phyloP scores from a whole-genome alignment of 2,329 filamentous ascomycete species.

The Pseudodiploospora longispora region DNA sequence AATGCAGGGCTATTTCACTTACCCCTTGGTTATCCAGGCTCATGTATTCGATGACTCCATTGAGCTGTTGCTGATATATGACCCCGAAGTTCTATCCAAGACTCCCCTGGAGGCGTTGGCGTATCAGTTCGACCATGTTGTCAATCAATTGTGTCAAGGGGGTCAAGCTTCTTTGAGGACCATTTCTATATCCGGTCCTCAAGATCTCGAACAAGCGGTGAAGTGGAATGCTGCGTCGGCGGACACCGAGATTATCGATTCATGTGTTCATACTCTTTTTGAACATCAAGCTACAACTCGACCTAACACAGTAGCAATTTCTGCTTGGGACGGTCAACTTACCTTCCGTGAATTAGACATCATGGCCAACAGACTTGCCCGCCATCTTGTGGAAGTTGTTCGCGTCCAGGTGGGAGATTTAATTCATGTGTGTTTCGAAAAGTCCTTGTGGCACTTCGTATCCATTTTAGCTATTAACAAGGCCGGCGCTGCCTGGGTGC shows the following conservation, averaged over 20 bases:
- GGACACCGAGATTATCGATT: not conserved
- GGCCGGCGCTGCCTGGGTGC: slow-evolving; percentile 23
- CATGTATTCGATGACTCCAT: slow-evolving; percentile 1
- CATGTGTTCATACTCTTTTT: not conserved
- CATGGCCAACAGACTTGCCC: slow-evolving; percentile 29
- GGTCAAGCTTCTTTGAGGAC: not conserved
- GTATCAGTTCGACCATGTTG: slow-evolving; percentile 4
- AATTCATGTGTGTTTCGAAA: slow-evolving; percentile 28
- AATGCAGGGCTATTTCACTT: slow-evolving; percentile 7
- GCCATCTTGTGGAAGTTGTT: slow-evolving; percentile 11
- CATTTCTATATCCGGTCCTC: not conserved
- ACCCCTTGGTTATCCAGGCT: slow-evolving; percentile 6
- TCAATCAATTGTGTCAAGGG: not conserved
- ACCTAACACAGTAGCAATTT: slow-evolving; percentile 27
- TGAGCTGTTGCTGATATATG: not conserved
- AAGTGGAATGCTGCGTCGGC: not conserved
- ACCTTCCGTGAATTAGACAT: slow-evolving; percentile 32
- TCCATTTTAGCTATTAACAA: slow-evolving; percentile 28
- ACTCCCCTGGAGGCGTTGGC: not conserved
- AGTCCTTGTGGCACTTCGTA: slow-evolving; percentile 26
- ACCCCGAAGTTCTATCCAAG: slow-evolving; percentile 1
- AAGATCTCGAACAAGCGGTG: slow-evolving; percentile 1
- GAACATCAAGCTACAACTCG: slow-evolving; percentile 22
- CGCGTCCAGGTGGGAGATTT: slow-evolving; percentile 15
- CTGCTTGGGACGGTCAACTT: slow-evolving; percentile 36